Conservation (phyloP, 352 stramenopile genomes). For the Elongisporangium anandrum region DNA sequence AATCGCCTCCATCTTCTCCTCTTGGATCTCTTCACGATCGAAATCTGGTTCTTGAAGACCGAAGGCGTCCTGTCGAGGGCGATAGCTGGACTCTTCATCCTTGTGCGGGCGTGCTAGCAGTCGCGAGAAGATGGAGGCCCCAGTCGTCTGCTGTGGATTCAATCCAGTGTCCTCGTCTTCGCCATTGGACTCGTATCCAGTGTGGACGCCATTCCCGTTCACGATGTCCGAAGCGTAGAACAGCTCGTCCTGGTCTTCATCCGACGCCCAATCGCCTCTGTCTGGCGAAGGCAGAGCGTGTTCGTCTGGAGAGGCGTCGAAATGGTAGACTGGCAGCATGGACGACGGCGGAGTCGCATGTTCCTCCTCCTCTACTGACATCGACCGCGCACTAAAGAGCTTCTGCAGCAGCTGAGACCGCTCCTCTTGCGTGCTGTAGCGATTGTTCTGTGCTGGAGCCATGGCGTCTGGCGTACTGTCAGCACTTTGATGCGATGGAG, state of each 20-base stretch:
- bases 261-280: conserved; percentile 4
- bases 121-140: no score
- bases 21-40: no score
- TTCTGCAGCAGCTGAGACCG: conserved; percentile 21
- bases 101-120: no score
- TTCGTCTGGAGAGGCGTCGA: neutral
- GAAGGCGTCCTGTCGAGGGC: no score
- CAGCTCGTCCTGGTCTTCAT: conserved; percentile 20
- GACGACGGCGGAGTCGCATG: no score
- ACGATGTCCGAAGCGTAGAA: conserved; percentile 54
- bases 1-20: no score
- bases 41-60: no score
- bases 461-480: conserved; percentile 2
- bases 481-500: neutral
- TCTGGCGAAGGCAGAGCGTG: conserved; percentile 1
- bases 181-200: no score
- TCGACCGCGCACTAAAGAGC: conserved; percentile 10
- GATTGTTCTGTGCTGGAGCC: neutral
- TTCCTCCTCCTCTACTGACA: neutral
- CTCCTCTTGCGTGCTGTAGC: conserved; percentile 13
- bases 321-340: no score
- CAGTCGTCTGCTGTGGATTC: no score
- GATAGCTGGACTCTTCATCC: no score
- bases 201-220: neutral
- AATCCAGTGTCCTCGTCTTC: neutral